Evolutionary conservation across 163 green algal species (phyloP).

Genomic region (Scenedesmus sp.): DNA sequence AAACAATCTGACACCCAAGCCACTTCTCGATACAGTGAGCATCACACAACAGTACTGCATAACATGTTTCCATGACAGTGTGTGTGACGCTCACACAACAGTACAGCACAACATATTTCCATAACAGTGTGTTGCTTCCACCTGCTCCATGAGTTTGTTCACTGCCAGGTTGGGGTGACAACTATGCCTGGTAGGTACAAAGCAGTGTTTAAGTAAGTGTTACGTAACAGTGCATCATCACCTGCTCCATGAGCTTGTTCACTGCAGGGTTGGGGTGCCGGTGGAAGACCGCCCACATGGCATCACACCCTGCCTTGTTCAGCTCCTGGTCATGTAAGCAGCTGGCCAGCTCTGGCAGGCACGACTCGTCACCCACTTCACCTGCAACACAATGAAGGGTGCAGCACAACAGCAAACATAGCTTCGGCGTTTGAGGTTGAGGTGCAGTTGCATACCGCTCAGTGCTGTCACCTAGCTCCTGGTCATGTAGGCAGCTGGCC

Average conservation of each 20-base stretch:
- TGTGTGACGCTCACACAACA: no score
- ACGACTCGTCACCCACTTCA: background rate
- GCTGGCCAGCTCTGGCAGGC: conserved; percentile 56
- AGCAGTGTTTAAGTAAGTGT: background rate
- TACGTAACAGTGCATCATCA: background rate
- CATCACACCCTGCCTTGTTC: conserved; percentile 48
- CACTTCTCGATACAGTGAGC: no score
- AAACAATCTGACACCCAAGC: no score
- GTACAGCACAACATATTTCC: no score
- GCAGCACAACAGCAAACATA: background rate
- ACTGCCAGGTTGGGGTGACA: conserved; percentile 48
- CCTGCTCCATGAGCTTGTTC: conserved; percentile 55
- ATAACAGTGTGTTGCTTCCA: background rate
- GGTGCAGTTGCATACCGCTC: no score
- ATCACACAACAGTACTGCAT: no score
- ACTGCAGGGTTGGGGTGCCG: conserved; percentile 38
- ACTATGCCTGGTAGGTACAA: conserved; percentile 53
- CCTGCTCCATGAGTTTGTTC: conserved; percentile 55
- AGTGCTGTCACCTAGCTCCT: conserved; percentile 21
- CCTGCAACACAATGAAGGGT: background rate
- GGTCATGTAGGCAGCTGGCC: conserved; percentile 51
- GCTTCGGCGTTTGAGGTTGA: background rate
- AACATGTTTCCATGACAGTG: background rate
- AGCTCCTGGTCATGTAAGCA: conserved; percentile 56
- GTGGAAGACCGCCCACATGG: conserved; percentile 69